Conservation (phyloP, 495 filamentous ascomycete species). For the Penicillium chermesinum region DNA sequence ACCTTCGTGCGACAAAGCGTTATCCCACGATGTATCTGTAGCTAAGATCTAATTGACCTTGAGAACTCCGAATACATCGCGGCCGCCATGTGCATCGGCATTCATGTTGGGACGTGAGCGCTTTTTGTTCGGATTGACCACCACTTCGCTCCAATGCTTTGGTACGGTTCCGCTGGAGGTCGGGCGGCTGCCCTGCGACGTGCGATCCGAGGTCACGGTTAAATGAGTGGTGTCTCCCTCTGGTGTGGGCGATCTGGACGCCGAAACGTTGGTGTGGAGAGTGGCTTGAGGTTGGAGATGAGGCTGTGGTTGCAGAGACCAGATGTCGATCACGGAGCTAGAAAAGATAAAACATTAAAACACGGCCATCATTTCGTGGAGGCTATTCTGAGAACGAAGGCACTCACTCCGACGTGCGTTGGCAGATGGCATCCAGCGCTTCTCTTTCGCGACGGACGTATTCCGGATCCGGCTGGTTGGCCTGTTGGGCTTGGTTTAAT, state of each 20-base stretch:
- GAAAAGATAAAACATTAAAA: too few relatives aligned
- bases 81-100: conserved; percentile 14
- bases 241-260: conserved; percentile 24
- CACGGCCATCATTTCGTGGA: too few relatives aligned
- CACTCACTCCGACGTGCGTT: conserved; percentile 49
- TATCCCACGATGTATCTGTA: not conserved
- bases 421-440: conserved; percentile 49
- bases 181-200: conserved; percentile 14
- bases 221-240: conserved; percentile 17
- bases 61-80: conserved; percentile 45
- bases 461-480: conserved; percentile 45
- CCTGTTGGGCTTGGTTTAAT: conserved; percentile 34
- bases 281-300: conserved; percentile 45
- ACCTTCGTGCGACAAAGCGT: conserved; percentile 8
- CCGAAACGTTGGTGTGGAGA: conserved; percentile 30
- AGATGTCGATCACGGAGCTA: conserved; percentile 47
- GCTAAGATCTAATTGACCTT: conserved; percentile 28
- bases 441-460: conserved; percentile 47
- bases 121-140: conserved; percentile 41
- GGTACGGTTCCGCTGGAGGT: conserved; percentile 28
- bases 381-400: too few relatives aligned
- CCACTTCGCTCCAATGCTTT: conserved; percentile 46
- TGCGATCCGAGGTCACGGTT: conserved; percentile 17
- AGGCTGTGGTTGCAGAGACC: conserved; percentile 46
- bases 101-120: conserved; percentile 29